Evolutionary conservation across 768 basidiomycete species (phyloP).

Genomic region (Lactarius quietus): DNA sequence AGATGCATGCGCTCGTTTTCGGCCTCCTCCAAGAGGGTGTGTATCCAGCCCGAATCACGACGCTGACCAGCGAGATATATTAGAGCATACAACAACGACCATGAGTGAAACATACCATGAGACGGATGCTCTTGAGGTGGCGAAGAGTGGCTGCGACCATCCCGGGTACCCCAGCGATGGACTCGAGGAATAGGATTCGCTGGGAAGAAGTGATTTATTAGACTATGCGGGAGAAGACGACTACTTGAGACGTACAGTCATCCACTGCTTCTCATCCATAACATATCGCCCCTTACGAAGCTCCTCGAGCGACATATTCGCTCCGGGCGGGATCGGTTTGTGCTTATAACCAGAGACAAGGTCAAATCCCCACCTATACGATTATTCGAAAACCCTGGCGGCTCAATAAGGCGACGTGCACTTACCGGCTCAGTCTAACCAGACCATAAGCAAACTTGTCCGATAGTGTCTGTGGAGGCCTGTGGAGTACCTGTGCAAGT

Average conservation of each 20-base stretch:
- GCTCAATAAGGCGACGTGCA: background rate
- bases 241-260: constrained; percentile 47
- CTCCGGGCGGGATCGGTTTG: constrained; percentile 54
- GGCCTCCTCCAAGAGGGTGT: constrained; percentile 89
- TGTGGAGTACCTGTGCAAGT: constrained; percentile 59
- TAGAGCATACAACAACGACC: background rate
- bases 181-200: constrained; percentile 74
- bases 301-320: constrained; percentile 66
- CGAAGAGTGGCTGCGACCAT: constrained; percentile 90
- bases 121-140: constrained; percentile 82
- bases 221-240: background rate
- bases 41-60: constrained; percentile 76
- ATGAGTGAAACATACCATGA: constrained; percentile 55
- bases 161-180: constrained; percentile 91
- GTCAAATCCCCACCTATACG: constrained; percentile 66
- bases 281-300: constrained; percentile 71
- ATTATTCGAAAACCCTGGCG: background rate
- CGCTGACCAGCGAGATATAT: constrained; percentile 32
- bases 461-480: constrained; percentile 54
- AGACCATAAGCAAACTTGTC: constrained; percentile 72
- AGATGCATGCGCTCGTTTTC: constrained; percentile 98
- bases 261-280: constrained; percentile 73
- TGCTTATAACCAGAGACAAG: constrained; percentile 83
- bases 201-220: constrained; percentile 34
- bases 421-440: constrained; percentile 52